phyloP scores from a whole-genome alignment of 2,329 filamentous ascomycete genomes.

The Boeremia lycopersici region DNA sequence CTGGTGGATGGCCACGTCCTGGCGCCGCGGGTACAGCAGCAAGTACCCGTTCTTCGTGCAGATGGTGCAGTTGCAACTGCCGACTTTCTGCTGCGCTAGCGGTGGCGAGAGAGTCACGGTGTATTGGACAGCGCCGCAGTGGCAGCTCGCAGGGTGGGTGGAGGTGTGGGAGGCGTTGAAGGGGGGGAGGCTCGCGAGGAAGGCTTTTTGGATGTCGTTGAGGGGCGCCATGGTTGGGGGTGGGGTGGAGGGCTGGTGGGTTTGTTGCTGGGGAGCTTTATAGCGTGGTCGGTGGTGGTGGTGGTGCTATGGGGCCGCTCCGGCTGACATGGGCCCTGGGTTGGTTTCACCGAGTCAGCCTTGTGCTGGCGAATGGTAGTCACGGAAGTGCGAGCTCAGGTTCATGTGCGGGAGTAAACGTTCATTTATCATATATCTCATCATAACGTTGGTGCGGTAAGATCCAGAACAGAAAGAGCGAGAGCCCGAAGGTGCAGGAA shows the following conservation, averaged over 20 bases:
- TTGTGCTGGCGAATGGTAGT: background rate
- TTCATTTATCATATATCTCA: background rate
- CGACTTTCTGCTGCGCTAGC: conserved; percentile 52
- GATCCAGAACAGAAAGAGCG: background rate
- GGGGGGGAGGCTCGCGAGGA: conserved; percentile 5
- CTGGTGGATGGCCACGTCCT: conserved; percentile 1
- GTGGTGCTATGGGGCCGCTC: conserved; percentile 7
- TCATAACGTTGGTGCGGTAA: background rate
- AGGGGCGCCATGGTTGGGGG: background rate
- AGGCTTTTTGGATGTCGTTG: conserved; percentile 1
- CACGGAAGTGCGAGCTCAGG: background rate
- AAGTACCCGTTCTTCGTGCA: conserved; percentile 59
- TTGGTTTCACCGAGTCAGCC: background rate
- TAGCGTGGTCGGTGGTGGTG: background rate
- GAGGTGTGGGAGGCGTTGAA: conserved; percentile 2
- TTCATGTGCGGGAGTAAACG: background rate
- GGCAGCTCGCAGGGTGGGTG: conserved; percentile 50
- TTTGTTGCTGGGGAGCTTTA: background rate
- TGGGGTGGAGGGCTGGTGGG: background rate
- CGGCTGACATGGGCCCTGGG: conserved; percentile 2
- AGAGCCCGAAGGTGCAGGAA: background rate
- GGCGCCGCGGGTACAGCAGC: conserved; percentile 46
- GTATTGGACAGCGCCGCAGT: conserved; percentile 60
- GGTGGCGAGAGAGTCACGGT: conserved; percentile 57
- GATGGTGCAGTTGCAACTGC: conserved; percentile 60